A percentile compares a stretch with the other conserved stretches of the same genome.
phyloP scores from a whole-genome alignment of 768 basidiomycete genomes.

The Cystoderma amianthinum region DNA sequence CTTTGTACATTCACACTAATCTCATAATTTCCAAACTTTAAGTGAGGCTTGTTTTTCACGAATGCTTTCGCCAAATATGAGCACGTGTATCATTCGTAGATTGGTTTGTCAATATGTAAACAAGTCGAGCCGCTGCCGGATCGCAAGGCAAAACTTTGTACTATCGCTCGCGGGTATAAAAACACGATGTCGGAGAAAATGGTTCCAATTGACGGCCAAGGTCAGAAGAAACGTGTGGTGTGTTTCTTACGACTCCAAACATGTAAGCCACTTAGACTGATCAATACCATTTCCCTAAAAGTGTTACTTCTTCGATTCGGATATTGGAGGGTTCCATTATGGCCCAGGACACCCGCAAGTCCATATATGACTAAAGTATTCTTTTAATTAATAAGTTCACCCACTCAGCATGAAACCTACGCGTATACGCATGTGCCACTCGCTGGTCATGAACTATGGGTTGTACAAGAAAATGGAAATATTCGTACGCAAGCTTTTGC shows the following conservation, averaged over 20 bases:
- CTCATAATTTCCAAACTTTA: no score
- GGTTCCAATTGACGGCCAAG: constrained; percentile 65
- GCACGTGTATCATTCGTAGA: constrained; percentile 7
- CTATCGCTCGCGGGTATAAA: no score
- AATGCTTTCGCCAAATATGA: constrained; percentile 4
- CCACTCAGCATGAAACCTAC: constrained; percentile 87
- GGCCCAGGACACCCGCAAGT: constrained; percentile 92
- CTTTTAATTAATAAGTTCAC: constrained; percentile 12
- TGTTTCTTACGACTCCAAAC: no score
- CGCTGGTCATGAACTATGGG: constrained; percentile 99
- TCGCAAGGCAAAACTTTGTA: constrained; percentile 5
- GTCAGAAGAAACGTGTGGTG: constrained; percentile 82
- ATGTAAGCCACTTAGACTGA: no score
- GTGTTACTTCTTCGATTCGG: constrained; percentile 99
- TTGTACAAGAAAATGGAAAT: constrained; percentile 99
- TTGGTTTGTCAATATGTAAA: no score
- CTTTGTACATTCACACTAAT: neutral
- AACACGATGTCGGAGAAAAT: constrained; percentile 46
- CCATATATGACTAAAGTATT: neutral
- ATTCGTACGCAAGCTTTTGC: constrained; percentile 58
- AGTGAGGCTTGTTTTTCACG: constrained; percentile 1
- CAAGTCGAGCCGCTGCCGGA: no score
- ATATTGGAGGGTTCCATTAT: constrained; percentile 99
- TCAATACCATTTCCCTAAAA: no score
- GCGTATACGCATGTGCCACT: constrained; percentile 98